Conservation (phyloP, 106 monocot genomes). For the Dioscorea alata region DNA sequence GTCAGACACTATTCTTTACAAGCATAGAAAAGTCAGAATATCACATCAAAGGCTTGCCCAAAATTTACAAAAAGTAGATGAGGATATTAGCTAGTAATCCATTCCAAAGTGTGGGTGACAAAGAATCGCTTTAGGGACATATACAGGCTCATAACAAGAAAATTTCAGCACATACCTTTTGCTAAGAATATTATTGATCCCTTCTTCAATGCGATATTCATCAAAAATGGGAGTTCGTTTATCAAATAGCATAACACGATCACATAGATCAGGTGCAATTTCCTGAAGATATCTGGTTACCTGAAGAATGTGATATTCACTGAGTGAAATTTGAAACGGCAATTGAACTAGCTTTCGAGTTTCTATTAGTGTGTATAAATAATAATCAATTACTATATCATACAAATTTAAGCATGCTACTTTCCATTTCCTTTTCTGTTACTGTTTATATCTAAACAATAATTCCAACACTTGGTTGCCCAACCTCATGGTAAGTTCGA, state of each 20-base stretch:
- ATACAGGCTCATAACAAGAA: no score
- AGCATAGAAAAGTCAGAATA: no score
- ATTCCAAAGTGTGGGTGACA: no score
- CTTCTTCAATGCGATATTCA: constrained; percentile 92
- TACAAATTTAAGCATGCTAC: no score
- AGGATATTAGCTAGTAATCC: no score
- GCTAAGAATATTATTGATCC: constrained; percentile 79
- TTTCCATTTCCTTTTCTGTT: no score
- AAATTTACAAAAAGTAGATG: no score
- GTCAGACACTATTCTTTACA: no score
- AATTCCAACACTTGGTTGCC: background rate
- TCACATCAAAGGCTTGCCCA: no score
- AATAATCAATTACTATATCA: no score
- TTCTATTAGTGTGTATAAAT: no score
- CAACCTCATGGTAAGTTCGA: constrained; percentile 88
- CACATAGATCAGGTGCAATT: constrained; percentile 87
- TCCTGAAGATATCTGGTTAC: constrained; percentile 88
- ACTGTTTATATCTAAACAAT: background rate
- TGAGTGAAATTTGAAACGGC: background rate
- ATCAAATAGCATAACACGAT: constrained; percentile 64
- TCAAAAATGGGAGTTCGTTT: constrained; percentile 84
- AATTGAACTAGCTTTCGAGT: background rate
- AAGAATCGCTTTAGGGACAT: no score
- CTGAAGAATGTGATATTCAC: constrained; percentile 31
- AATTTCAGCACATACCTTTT: constrained; percentile 45